Conservation (phyloP, 805 yeast species). For the Saccharomycopsis fermentans region DNA sequence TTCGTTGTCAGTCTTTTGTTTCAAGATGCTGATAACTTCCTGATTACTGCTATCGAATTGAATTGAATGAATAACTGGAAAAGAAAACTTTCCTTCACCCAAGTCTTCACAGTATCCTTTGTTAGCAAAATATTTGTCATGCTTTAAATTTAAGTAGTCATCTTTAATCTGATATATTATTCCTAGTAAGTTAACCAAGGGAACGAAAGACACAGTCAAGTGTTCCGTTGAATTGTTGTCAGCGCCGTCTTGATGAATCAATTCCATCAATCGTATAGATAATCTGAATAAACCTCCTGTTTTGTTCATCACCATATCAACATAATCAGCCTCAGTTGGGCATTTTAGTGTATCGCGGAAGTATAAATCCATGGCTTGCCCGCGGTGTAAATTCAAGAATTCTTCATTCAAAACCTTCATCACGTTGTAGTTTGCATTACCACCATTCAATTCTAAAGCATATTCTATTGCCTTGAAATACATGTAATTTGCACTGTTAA, state of each 20-base stretch:
- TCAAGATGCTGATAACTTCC: slow-evolving; percentile 41
- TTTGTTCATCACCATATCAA: slow-evolving; percentile 74
- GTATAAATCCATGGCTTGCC: slow-evolving; percentile 81
- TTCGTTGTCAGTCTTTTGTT: slow-evolving; percentile 40
- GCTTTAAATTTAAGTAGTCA: slow-evolving; percentile 64
- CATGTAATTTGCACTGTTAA: slow-evolving; percentile 76
- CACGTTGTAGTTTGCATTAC: slow-evolving; percentile 22
- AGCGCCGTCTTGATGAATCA: slow-evolving; percentile 4
- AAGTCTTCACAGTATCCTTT: slow-evolving; percentile 83
- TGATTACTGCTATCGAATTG: slow-evolving; percentile 27
- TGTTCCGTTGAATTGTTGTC: not conserved
- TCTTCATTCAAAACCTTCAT: slow-evolving; percentile 52
- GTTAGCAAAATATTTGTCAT: slow-evolving; percentile 39
- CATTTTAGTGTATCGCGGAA: slow-evolving; percentile 66
- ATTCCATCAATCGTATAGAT: slow-evolving; percentile 54
- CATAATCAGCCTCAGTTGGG: slow-evolving; percentile 56
- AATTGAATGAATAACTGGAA: slow-evolving; percentile 69
- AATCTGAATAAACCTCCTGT: slow-evolving; percentile 85
- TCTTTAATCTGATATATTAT: slow-evolving; percentile 78
- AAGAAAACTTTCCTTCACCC: slow-evolving; percentile 81
- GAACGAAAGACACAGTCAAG: slow-evolving; percentile 30
- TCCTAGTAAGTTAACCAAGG: slow-evolving; percentile 69
- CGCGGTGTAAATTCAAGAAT: slow-evolving; percentile 70
- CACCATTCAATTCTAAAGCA: slow-evolving; percentile 26
- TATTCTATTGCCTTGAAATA: slow-evolving; percentile 61